Evolutionary conservation across 202 grass and related monocot species (phyloP).

Genomic region (Tripidium arundinaceum): DNA sequence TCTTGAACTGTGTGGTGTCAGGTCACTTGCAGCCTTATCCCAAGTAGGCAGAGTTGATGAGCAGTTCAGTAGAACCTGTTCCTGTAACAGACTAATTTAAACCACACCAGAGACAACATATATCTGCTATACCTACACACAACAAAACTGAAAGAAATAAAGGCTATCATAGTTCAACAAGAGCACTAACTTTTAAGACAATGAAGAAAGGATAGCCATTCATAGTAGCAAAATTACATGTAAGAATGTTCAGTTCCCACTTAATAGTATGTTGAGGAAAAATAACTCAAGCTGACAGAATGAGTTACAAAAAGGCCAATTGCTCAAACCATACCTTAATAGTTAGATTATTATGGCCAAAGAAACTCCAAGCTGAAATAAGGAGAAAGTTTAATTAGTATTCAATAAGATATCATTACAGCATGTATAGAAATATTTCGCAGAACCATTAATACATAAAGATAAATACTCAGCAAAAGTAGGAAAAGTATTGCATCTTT

Average conservation of each 20-base stretch:
- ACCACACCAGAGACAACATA: constrained; percentile 11
- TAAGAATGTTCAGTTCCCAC: not conserved
- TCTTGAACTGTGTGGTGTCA: constrained; percentile 23
- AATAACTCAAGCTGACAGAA: not conserved
- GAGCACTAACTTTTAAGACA: not conserved
- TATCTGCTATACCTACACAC: not conserved
- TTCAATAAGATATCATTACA: constrained; percentile 22
- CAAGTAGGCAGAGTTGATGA: constrained; percentile 39
- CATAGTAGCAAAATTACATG: not conserved
- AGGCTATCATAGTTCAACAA: constrained; percentile 2
- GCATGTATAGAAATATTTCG: not conserved
- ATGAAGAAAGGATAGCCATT: not conserved
- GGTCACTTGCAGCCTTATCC: constrained; percentile 46
- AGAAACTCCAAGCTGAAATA: constrained; percentile 79
- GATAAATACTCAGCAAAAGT: not conserved
- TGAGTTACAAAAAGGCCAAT: not conserved
- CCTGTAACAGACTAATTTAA: constrained; percentile 45
- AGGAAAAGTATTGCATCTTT: not conserved
- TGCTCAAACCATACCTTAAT: constrained; percentile 40
- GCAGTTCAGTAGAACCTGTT: constrained; percentile 49
- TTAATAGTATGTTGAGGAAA: constrained; percentile 1
- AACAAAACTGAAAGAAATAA: not conserved
- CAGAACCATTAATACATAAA: not conserved
- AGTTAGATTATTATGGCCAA: constrained; percentile 43
- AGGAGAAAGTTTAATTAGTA: constrained; percentile 24